Conservation (phyloP, 2,329 filamentous ascomycete genomes). For the Aspergillus ustus region DNA sequence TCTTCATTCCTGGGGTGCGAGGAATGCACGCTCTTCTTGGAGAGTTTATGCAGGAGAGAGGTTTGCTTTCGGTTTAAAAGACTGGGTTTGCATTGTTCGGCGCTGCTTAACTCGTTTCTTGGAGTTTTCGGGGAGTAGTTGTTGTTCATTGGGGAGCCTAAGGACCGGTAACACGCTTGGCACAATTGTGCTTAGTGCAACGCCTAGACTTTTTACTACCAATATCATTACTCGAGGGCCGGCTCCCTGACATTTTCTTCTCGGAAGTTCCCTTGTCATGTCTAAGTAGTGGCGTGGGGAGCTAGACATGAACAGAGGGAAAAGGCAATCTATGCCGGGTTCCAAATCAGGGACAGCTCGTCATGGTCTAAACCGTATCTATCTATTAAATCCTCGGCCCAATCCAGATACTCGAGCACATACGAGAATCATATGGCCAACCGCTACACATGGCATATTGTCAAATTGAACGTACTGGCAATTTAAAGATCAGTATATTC, state of each 20-base stretch:
- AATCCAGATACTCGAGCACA: too few relatives aligned
- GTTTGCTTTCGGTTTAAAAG: not conserved
- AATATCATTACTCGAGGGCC: not conserved
- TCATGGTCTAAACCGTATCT: too few relatives aligned
- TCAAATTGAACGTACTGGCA: too few relatives aligned
- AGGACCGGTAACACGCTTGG: not conserved
- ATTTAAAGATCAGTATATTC: not conserved
- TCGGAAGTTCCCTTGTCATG: too few relatives aligned
- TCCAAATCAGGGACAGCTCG: too few relatives aligned
- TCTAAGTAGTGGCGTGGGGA: too few relatives aligned
- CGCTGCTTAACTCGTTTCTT: not conserved
- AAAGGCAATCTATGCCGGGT: too few relatives aligned
- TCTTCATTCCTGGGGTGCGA: not conserved
- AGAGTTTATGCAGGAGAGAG: not conserved
- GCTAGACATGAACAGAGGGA: not conserved
- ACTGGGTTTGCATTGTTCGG: not conserved
- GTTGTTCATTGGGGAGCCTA: not conserved
- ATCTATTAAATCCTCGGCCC: too few relatives aligned
- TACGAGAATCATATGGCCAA: too few relatives aligned
- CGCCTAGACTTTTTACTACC: not conserved
- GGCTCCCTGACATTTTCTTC: not conserved
- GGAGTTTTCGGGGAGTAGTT: not conserved
- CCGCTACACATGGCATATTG: too few relatives aligned
- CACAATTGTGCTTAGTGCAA: not conserved
- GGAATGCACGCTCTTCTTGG: not conserved